Evolutionary conservation across 176 grass and related monocot species (phyloP).

Genomic region (Triticum timopheevii): DNA sequence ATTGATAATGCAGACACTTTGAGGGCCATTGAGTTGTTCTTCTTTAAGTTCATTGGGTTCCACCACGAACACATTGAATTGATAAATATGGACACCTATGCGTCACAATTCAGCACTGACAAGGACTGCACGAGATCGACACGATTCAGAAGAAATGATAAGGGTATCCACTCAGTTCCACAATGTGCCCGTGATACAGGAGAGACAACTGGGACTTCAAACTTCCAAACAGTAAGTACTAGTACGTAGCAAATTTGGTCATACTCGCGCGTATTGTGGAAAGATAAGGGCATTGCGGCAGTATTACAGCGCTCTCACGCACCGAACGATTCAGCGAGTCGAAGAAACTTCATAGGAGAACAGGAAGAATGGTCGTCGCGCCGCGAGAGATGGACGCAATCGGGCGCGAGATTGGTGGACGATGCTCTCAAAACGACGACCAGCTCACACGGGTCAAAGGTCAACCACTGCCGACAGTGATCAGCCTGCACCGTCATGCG

Average conservation of each 20-base stretch:
- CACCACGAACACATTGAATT: not conserved
- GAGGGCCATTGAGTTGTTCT: not conserved
- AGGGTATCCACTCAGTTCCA: not conserved
- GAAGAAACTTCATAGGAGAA: not conserved
- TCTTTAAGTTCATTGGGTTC: not conserved
- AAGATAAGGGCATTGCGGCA: not conserved
- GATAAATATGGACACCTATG: not conserved
- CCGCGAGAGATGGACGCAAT: not conserved
- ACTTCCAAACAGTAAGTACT: not conserved
- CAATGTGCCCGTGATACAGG: not conserved
- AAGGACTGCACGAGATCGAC: not conserved
- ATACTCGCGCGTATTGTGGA: not conserved
- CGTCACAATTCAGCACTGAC: not conserved
- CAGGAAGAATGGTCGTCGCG: not conserved
- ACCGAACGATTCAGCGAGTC: not conserved
- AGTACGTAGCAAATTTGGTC: not conserved
- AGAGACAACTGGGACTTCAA: not conserved
- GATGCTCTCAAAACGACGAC: conserved; percentile 1
- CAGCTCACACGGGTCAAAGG: not conserved
- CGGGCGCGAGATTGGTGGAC: not conserved
- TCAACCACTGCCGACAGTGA: conserved; percentile 32
- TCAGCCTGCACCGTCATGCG: not conserved
- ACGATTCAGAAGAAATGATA: not conserved
- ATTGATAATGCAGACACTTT: not conserved
- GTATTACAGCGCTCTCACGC: not conserved